Evolutionary conservation across 495 filamentous ascomycete species (phyloP), one percentile per base, ranked within the genome.

Genomic region (Penicillium macrosclerotiorum): DNA sequence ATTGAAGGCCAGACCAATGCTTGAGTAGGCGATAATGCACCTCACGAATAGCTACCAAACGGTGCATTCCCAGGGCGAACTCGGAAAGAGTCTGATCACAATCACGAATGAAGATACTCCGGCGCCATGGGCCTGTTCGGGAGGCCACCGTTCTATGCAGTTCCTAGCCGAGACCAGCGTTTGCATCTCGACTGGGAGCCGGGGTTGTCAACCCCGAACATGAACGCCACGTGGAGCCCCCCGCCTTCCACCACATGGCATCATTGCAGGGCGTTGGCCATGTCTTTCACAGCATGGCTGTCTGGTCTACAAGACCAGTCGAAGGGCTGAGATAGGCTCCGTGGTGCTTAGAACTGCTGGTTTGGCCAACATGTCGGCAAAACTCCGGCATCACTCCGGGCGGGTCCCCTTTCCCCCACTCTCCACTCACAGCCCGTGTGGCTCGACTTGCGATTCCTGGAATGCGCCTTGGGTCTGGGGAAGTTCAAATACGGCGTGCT

Each of bases 1-100:
- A 40, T 54, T 54, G 12, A 35, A 44, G 13, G 29, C 45, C 25
- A 54, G 22, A 18, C 51, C 51, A 17, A 54, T 54, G 18, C 40
- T 35, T 12, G 35, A 41, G 29, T 38, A 49, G 36, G 37, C 37
- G 8, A 55, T 31, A 18, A 51, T 32, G 3, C 52, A 36, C 25
- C 52, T 47, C 11, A 51, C 42, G 13, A 51, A 29, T 14, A 55
- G 27, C 12, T 42, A 31, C 52, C 52, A 55, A 16, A 45, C n/a
- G n/a, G n/a, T n/a, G n/a, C n/a, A n/a, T n/a, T n/a, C n/a, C n/a
- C n/a, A 54, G 4, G 45, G 41, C 2, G 35, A 34, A 34, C 31
- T 34, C 31, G 31, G 13, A 34, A 2, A 17, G 31, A 13, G 31
- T 16, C 14, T 16, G 31, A 34, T 17, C 31, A 34, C 16, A 17